Evolutionary conservation across 1,284 basidiomycete genomes (phyloP).

Genomic region (Bjerkandera adusta): DNA sequence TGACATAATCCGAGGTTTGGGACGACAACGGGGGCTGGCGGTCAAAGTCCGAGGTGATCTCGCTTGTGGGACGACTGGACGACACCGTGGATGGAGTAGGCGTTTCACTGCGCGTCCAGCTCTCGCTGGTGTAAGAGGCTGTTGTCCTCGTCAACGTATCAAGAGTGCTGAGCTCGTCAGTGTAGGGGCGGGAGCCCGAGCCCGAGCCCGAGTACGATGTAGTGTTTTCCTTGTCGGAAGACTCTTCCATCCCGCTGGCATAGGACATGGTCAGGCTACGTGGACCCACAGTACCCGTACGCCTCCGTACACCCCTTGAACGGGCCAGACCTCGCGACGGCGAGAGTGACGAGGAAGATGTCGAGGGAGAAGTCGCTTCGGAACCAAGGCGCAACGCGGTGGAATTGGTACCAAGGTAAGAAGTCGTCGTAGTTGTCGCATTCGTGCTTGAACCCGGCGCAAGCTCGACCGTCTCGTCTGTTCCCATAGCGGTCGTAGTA

Average conservation of each 20-base stretch:
- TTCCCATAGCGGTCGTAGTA: slow-evolving; percentile 15
- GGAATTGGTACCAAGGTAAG: slow-evolving; percentile 51
- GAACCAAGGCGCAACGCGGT: slow-evolving; percentile 56
- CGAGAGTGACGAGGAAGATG: slow-evolving; percentile 28
- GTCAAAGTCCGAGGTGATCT: slow-evolving; percentile 5
- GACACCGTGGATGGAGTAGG: slow-evolving; percentile 14
- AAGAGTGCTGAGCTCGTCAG: slow-evolving; percentile 31
- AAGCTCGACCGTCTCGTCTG: slow-evolving; percentile 36
- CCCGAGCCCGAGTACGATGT: slow-evolving; percentile 23
- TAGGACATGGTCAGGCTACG: slow-evolving; percentile 34
- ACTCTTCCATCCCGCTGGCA: slow-evolving; percentile 33
- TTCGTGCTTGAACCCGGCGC: slow-evolving; percentile 43
- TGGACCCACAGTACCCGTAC: slow-evolving; percentile 38
- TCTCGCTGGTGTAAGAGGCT: slow-evolving; percentile 24
- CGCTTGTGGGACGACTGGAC: slow-evolving; percentile 11
- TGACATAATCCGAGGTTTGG: slow-evolving; percentile 11
- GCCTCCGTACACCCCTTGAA: slow-evolving; percentile 55
- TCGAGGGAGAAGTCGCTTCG: slow-evolving; percentile 22
- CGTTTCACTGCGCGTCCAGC: slow-evolving; percentile 15
- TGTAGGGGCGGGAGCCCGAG: slow-evolving; percentile 21
- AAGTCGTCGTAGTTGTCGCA: slow-evolving; percentile 50
- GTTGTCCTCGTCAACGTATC: slow-evolving; percentile 33
- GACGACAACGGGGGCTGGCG: slow-evolving; percentile 8
- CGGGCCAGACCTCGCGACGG: slow-evolving; percentile 47
- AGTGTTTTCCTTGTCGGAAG: slow-evolving; percentile 59